Base-by-base conservation (phyloP, 495 filamentous ascomycete genomes). In the Hypoxylon rickii region DNA sequence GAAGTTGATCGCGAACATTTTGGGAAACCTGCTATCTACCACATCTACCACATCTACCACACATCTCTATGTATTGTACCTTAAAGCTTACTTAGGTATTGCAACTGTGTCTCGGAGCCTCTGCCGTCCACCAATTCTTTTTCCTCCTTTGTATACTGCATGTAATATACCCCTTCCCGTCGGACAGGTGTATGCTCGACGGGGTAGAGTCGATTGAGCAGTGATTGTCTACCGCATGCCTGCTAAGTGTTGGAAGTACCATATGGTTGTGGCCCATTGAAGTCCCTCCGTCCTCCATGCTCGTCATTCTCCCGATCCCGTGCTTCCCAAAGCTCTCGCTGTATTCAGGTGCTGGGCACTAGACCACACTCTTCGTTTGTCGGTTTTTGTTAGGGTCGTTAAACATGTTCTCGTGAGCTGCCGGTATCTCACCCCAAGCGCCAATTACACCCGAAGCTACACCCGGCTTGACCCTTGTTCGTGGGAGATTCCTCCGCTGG, bases 1-100 rank as follows among this genome's bases (percentile, higher is more conserved):
- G 46, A 43, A 51, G 56, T 44, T 47, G 49, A 48, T 53, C 48
- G 34, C 31, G 41, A 58, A 50, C 34, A 18, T 45, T 44, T 44
- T 42, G 29, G 41, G 33, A 29, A 29, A 29, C 10, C 24, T 10
- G 2, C 16, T n/a, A n/a, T 49, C 38, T 21, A 21, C 18, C 24
- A 41, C 33, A 26, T 24, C n/a, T 38, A 3, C 11, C 24, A 33
- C n/a, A n/a, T n/a, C n/a, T n/a, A n/a, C n/a, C n/a, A n/a, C n/a
- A n/a, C n/a, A n/a, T n/a, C n/a, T n/a, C n/a, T n/a, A n/a, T n/a
- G n/a, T n/a, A n/a, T 4, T 29, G 24, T 29, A 29, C 24, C 24
- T 29, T 29, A 29, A 29, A 29, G 10, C 16, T 15, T 33, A 31
- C 18, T 13, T 44, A 32, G n/a, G n/a, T n/a, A 24, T 45, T 32